Conservation (phyloP, 1,284 basidiomycete species). For the Albatrellus sp. region DNA sequence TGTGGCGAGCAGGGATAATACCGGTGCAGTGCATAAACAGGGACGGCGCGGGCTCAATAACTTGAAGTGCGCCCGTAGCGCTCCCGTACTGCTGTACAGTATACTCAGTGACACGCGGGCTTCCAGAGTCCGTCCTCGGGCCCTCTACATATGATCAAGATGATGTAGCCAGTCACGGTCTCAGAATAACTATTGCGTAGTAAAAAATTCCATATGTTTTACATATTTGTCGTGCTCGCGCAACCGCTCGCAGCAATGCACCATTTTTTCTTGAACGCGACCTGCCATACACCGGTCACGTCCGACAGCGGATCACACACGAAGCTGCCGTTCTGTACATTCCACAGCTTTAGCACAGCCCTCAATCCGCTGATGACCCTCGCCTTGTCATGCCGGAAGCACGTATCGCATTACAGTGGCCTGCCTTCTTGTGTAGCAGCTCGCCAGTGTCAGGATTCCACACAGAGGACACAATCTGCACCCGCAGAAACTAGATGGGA, state of each 20-base stretch:
- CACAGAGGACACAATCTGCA: conserved; percentile 85
- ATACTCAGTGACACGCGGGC: too few relatives aligned
- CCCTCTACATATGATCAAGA: too few relatives aligned
- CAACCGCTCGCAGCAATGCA: conserved; percentile 87
- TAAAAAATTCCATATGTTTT: conserved; percentile 86
- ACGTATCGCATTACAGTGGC: conserved; percentile 89
- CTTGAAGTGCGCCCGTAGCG: too few relatives aligned
- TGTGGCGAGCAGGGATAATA: too few relatives aligned
- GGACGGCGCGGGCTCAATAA: too few relatives aligned
- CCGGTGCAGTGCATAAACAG: too few relatives aligned
- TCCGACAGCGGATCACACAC: conserved; percentile 80
- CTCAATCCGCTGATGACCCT: conserved; percentile 90
- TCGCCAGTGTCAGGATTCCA: conserved; percentile 84
- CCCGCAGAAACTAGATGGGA: conserved; percentile 87
- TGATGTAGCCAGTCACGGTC: too few relatives aligned
- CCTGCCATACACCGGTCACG: conserved; percentile 91
- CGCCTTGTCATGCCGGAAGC: conserved; percentile 95
- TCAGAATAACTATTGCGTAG: too few relatives aligned
- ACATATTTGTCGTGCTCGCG: conserved; percentile 58
- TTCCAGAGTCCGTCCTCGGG: too few relatives aligned
- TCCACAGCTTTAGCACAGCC: conserved; percentile 96
- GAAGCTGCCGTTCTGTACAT: conserved; percentile 73
- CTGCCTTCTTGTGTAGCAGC: conserved; percentile 68
- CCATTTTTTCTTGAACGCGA: conserved; percentile 85
- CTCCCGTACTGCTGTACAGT: too few relatives aligned